Percentiles rank a stretch among this genome's conserved stretches.
Evolutionary conservation across 495 filamentous ascomycete species (phyloP).

Genomic region (Annulohypoxylon stygium): DNA sequence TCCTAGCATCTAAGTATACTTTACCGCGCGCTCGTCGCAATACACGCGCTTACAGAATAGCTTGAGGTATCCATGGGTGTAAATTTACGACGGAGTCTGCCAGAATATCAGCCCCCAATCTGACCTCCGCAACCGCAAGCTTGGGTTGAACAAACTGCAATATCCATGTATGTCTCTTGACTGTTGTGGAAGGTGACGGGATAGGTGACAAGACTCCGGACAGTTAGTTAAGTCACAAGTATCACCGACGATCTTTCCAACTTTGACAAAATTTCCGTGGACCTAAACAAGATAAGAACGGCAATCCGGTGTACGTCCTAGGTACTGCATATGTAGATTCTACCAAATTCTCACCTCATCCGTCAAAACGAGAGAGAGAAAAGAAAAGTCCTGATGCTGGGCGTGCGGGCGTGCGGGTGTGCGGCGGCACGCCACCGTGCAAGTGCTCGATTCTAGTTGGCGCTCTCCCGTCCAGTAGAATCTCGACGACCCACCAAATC

Average conservation of each 20-base stretch:
- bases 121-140: slow-evolving; percentile 15
- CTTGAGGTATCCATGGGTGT: not conserved
- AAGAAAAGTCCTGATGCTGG: slow-evolving; percentile 18
- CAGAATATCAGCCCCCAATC: not conserved
- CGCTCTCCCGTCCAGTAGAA: slow-evolving; percentile 37
- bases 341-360: not conserved
- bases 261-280: slow-evolving; percentile 25
- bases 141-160: slow-evolving; percentile 7
- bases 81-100: slow-evolving; percentile 6
- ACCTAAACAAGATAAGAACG: slow-evolving; percentile 1
- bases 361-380: not conserved
- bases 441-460: slow-evolving; percentile 34
- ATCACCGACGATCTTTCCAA: slow-evolving; percentile 35
- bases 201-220: slow-evolving; percentile 6
- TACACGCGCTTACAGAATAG: slow-evolving; percentile 2
- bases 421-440: slow-evolving; percentile 33
- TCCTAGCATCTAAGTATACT: not conserved
- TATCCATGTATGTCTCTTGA: not conserved
- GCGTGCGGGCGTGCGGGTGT: slow-evolving; percentile 10
- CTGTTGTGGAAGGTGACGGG: slow-evolving; percentile 9
- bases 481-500: slow-evolving; percentile 28
- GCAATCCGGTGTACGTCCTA: slow-evolving; percentile 16
- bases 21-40: slow-evolving; percentile 30
- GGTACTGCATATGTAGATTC: not conserved
- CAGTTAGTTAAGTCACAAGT: not conserved